phyloP scores from a whole-genome alignment of 192 early-diverging fungal species.

The Coemansia sp. region DNA sequence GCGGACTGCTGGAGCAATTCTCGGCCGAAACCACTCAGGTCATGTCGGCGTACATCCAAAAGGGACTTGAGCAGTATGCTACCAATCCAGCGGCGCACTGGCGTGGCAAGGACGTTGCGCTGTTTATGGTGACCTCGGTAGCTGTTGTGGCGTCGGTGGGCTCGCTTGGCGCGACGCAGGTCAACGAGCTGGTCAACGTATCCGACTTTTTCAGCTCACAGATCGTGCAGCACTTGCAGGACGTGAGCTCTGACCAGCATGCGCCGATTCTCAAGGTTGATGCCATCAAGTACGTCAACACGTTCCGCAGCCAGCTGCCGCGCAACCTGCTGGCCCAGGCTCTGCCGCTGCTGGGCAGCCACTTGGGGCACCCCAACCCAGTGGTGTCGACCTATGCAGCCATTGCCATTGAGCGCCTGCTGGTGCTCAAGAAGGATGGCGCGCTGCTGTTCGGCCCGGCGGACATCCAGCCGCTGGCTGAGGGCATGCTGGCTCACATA shows the following conservation, averaged over 20 bases:
- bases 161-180: conserved; percentile 83
- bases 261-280: conserved; percentile 94
- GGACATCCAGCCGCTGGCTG: conserved; percentile 73
- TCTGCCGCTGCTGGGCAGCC: conserved; percentile 77
- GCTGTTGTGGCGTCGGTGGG: conserved; percentile 76
- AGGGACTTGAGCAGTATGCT: conserved; percentile 73
- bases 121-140: conserved; percentile 90
- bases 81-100: conserved; percentile 73
- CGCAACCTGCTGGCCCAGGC: conserved; percentile 77
- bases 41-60: conserved; percentile 75
- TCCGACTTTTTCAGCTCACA: conserved; percentile 82
- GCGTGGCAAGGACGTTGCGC: conserved; percentile 95
- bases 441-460: conserved; percentile 63
- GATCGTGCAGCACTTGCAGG: conserved; percentile 83
- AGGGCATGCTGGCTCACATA: conserved; percentile 69
- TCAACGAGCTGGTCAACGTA: conserved; percentile 84
- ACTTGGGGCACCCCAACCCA: conserved; percentile 79
- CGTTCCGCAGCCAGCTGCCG: conserved; percentile 92
- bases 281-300: conserved; percentile 92
- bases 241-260: conserved; percentile 63
- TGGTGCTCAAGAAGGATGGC: conserved; percentile 73
- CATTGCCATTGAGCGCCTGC: conserved; percentile 87
- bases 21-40: conserved; percentile 83
- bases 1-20: conserved; percentile 89
- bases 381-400: conserved; percentile 94